Evolutionary conservation across 1,284 basidiomycete genomes (phyloP).

Genomic region (Fomitiporia mediterranea): DNA sequence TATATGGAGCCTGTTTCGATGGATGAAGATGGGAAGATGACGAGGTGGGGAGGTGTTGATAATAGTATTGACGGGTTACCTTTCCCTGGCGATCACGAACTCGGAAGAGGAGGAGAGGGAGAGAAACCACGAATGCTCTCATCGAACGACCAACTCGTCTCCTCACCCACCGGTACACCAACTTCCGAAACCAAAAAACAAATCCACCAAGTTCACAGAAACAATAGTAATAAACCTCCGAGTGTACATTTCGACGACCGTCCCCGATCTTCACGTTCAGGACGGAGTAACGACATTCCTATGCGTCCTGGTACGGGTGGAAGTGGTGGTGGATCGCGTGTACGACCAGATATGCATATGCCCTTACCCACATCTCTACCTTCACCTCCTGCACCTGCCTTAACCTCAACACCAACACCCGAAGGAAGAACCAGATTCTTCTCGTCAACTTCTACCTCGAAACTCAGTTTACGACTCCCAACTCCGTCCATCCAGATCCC

Average conservation of each 20-base stretch:
- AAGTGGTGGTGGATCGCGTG: too few relatives aligned
- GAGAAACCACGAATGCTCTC: not conserved
- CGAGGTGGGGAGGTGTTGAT: not conserved
- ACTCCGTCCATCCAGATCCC: slow-evolving; percentile 9
- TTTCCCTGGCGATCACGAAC: not conserved
- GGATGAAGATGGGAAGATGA: not conserved
- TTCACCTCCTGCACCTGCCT: slow-evolving; percentile 10
- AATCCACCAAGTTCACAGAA: too few relatives aligned
- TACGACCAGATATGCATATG: not conserved
- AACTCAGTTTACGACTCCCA: slow-evolving; percentile 16
- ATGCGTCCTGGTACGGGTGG: too few relatives aligned
- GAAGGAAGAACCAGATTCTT: too few relatives aligned
- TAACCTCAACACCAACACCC: too few relatives aligned
- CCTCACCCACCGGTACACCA: slow-evolving; percentile 10
- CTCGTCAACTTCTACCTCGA: too few relatives aligned
- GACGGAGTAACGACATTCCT: not conserved
- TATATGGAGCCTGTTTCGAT: not conserved
- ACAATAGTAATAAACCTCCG: too few relatives aligned
- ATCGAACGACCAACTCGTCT: slow-evolving; percentile 4
- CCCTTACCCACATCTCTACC: not conserved
- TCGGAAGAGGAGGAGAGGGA: not conserved
- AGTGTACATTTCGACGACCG: slow-evolving; percentile 17
- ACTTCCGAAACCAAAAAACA: slow-evolving; percentile 6
- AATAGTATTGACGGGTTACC: slow-evolving; percentile 11
- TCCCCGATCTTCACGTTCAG: not conserved